These are phyloP conservation scores for Phytophthora litchii DNA, from an alignment of 352 stramenopile species.

Conservation along the genomic window DNA sequence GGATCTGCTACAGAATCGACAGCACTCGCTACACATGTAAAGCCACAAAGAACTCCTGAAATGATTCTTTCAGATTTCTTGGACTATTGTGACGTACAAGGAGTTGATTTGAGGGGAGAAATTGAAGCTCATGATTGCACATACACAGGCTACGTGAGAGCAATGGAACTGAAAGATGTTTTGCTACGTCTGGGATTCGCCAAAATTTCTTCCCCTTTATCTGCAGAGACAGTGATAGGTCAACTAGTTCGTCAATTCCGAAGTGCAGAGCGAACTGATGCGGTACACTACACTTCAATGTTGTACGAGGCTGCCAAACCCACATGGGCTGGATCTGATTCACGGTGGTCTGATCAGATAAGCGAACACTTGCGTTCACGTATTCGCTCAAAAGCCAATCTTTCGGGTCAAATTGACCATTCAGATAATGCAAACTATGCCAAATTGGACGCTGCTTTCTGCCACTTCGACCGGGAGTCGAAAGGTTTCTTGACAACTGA, in stretches of 20 bases:
- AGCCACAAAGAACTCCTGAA: slow-evolving; percentile 5
- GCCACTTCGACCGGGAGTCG: slow-evolving; percentile 65
- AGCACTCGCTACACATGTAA: background rate
- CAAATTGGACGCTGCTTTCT: slow-evolving; percentile 57
- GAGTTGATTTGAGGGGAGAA: slow-evolving; percentile 54
- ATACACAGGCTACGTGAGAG: slow-evolving; percentile 51
- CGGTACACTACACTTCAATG: slow-evolving; percentile 48
- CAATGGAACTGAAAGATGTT: slow-evolving; percentile 60
- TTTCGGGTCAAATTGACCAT: slow-evolving; percentile 41
- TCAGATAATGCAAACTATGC: slow-evolving; percentile 30
- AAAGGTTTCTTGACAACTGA: slow-evolving; percentile 57
- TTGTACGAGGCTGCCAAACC: slow-evolving; percentile 26
- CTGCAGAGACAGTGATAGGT: slow-evolving; percentile 49
- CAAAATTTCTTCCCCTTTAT: slow-evolving; percentile 19
- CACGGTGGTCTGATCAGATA: slow-evolving; percentile 33
- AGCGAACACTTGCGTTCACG: slow-evolving; percentile 51
- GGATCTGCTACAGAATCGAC: background rate
- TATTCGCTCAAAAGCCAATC: slow-evolving; percentile 42
- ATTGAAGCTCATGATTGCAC: slow-evolving; percentile 53
- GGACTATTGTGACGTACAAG: slow-evolving; percentile 37
- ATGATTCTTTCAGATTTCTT: slow-evolving; percentile 35
- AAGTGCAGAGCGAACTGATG: slow-evolving; percentile 25
- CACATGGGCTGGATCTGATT: slow-evolving; percentile 3
- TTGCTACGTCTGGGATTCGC: slow-evolving; percentile 47
- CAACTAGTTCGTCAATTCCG: slow-evolving; percentile 66